Conservation (phyloP, 164 flowering plant genomes). For the Macadamia tetraphylla region DNA sequence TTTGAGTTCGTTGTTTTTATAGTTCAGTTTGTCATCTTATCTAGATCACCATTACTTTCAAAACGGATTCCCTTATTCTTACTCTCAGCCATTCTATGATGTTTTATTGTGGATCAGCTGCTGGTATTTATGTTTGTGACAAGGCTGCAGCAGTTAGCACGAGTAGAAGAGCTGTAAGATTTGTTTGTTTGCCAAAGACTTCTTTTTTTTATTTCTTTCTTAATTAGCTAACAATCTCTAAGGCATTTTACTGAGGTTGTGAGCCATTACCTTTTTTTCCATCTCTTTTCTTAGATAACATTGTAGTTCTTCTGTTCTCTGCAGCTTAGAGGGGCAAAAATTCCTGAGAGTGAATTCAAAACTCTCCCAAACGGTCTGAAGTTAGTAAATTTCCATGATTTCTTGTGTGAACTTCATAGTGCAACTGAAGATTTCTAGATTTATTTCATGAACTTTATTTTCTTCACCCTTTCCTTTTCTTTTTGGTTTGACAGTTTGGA, state of each 20-base stretch:
- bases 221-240: background rate
- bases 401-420: background rate
- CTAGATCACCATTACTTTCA: background rate
- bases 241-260: background rate
- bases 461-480: no score
- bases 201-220: background rate
- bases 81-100: background rate
- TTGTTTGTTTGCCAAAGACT: constrained; percentile 1
- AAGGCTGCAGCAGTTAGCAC: constrained; percentile 77
- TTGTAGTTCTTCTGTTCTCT: constrained; percentile 10
- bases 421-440: background rate
- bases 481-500: no score
- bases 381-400: constrained; percentile 37
- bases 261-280: background rate
- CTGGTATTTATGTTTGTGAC: constrained; percentile 39
- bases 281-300: background rate
- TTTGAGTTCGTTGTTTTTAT: background rate
- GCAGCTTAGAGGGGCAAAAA: constrained; percentile 84
- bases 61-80: no score
- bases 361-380: constrained; percentile 83
- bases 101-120: constrained; percentile 23
- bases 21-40: background rate
- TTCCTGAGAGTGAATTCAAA: constrained; percentile 86
- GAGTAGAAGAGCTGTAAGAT: constrained; percentile 89
- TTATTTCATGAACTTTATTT: background rate